Percentiles rank a stretch among this genome's conserved stretches.
These are phyloP conservation scores for Xylariales sp. DNA, from an alignment of 2,329 filamentous ascomycete genomes.

Conservation along the genomic window DNA sequence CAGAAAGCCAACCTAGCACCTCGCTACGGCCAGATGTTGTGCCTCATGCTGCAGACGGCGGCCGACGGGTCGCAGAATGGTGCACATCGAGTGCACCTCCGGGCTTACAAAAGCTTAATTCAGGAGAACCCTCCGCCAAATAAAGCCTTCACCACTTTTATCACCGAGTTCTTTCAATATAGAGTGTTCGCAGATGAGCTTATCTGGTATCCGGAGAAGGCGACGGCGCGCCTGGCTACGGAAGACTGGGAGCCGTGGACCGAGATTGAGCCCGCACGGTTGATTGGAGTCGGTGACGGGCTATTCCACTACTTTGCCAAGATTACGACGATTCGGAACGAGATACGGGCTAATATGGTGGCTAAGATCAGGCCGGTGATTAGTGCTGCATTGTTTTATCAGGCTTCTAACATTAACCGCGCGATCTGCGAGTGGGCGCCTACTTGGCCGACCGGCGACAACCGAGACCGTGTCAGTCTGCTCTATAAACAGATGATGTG, in stretches of 20 bases:
- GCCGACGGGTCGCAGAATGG: slow-evolving; percentile 69
- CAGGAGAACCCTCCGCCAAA: slow-evolving; percentile 69
- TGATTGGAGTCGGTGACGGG: slow-evolving; percentile 85
- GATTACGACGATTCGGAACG: slow-evolving; percentile 81
- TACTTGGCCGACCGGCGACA: slow-evolving; percentile 67
- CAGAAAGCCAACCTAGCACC: slow-evolving; percentile 63
- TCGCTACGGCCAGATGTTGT: slow-evolving; percentile 72
- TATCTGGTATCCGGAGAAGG: slow-evolving; percentile 60
- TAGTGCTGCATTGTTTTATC: slow-evolving; percentile 77
- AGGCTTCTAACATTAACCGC: slow-evolving; percentile 79
- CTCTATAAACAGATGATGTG: slow-evolving; percentile 75
- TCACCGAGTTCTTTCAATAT: slow-evolving; percentile 86
- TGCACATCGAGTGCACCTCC: slow-evolving; percentile 82
- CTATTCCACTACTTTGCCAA: slow-evolving; percentile 82
- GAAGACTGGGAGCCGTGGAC: slow-evolving; percentile 58
- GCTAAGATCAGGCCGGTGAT: slow-evolving; percentile 73
- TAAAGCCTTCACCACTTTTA: slow-evolving; percentile 71
- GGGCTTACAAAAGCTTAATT: slow-evolving; percentile 80
- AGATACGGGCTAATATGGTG: slow-evolving; percentile 75
- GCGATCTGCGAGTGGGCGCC: slow-evolving; percentile 81
- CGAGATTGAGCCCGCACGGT: slow-evolving; percentile 61
- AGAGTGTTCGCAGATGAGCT: slow-evolving; percentile 76
- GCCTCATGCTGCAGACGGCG: slow-evolving; percentile 67
- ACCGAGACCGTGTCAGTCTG: slow-evolving; percentile 65
- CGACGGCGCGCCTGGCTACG: slow-evolving; percentile 53